These are phyloP conservation scores for Caryopteris hybrid DNA, from an alignment of 305 asterid species.

Conservation along the genomic window DNA sequence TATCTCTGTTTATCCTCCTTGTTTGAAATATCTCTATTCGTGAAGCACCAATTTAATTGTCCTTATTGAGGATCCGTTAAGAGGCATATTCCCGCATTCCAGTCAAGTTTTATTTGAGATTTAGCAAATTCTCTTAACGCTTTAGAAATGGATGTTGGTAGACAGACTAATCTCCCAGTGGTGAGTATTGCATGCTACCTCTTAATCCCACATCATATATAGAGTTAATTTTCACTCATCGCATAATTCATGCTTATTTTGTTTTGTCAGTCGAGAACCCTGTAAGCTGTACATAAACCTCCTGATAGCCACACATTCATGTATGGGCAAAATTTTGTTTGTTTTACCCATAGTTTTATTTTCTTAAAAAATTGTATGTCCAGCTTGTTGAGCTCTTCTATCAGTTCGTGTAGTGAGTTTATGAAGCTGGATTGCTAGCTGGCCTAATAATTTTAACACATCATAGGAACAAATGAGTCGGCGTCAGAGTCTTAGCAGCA, in stretches of 20 bases:
- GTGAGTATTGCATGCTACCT: constrained; percentile 18
- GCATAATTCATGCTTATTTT: constrained; percentile 13
- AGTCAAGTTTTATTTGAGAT: neutral
- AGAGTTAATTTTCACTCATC: neutral
- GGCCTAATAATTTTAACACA: constrained; percentile 18
- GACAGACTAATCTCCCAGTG: constrained; percentile 34
- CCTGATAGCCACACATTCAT: neutral
- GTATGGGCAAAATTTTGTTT: neutral
- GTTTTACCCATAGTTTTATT: neutral
- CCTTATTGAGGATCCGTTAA: constrained; percentile 12
- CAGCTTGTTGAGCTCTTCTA: neutral
- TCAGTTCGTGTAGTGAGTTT: neutral
- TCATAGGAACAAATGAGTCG: constrained; percentile 51
- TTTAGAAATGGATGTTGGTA: constrained; percentile 31
- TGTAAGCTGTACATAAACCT: neutral
- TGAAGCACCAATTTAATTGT: neutral
- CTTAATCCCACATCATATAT: neutral
- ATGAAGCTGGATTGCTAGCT: constrained; percentile 16
- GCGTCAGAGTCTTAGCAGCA: constrained; percentile 52
- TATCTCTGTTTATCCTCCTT: constrained; percentile 4
- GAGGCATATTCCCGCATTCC: constrained; percentile 24
- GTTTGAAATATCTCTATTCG: neutral
- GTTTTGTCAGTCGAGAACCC: neutral
- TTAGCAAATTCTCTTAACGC: constrained; percentile 17
- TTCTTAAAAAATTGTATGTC: neutral